Conservation (phyloP, 306 rosid species). For the Sicyos edulis region DNA sequence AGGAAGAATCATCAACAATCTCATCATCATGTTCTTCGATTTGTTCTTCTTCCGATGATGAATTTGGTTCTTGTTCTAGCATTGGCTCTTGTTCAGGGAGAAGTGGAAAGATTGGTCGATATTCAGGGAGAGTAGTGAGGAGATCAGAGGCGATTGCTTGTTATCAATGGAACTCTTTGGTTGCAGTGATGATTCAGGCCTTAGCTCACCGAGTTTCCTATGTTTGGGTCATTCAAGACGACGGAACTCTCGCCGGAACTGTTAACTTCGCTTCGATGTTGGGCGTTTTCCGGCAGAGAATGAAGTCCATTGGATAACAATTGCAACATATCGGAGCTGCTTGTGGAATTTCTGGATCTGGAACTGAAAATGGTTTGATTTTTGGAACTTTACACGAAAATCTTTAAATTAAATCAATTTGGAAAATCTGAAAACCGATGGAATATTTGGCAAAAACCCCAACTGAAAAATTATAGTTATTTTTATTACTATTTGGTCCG, state of each 20-base stretch:
- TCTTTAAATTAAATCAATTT: neutral
- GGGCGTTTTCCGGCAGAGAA: constrained; percentile 54
- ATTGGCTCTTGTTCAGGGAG: constrained; percentile 28
- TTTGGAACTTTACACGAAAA: neutral
- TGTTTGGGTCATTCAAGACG: constrained; percentile 79
- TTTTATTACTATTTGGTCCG: too few species aligned
- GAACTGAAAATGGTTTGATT: constrained; percentile 1
- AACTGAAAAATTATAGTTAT: neutral
- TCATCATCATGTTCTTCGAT: constrained; percentile 43
- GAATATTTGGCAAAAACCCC: neutral
- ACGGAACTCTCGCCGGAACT: constrained; percentile 57
- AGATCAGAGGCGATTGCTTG: constrained; percentile 70
- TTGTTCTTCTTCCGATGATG: constrained; percentile 73
- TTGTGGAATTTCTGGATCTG: neutral
- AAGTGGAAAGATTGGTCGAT: constrained; percentile 47
- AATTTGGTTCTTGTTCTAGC: constrained; percentile 23
- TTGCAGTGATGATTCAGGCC: constrained; percentile 86
- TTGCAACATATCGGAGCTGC: too few species aligned
- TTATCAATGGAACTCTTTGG: constrained; percentile 70
- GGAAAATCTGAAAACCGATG: constrained; percentile 1
- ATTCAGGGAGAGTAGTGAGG: constrained; percentile 47
- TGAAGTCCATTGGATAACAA: constrained; percentile 33
- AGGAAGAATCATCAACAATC: constrained; percentile 41
- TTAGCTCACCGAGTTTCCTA: constrained; percentile 74
- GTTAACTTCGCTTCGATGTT: constrained; percentile 59